Evolutionary conservation across 1,284 basidiomycete species (phyloP).

Genomic region (Sanghuangporus baumii): DNA sequence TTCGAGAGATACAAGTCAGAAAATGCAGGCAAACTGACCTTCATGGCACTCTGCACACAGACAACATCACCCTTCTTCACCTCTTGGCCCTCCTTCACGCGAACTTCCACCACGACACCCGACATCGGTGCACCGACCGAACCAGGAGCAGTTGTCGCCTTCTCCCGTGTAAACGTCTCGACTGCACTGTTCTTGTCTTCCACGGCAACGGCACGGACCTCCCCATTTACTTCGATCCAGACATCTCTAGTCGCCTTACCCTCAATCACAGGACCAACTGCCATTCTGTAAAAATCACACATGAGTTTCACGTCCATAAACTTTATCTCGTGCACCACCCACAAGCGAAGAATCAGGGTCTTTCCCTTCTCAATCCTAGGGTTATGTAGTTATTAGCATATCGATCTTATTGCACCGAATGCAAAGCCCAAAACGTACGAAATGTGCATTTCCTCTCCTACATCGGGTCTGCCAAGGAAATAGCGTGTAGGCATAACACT

Average conservation of each 20-base stretch:
- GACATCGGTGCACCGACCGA: slow-evolving; percentile 96
- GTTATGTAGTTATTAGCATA: background rate
- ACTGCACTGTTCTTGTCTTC: slow-evolving; percentile 96
- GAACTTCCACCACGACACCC: slow-evolving; percentile 96
- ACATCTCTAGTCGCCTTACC: slow-evolving; percentile 91
- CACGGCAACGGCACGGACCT: slow-evolving; percentile 90
- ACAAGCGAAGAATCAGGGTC: slow-evolving; percentile 90
- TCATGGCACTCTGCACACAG: slow-evolving; percentile 88
- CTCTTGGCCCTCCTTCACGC: slow-evolving; percentile 94
- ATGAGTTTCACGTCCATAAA: background rate
- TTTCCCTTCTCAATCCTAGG: slow-evolving; percentile 88
- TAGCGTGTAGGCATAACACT: slow-evolving; percentile 94
- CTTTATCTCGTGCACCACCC: background rate
- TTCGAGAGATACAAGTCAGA: background rate
- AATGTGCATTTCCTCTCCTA: slow-evolving; percentile 95
- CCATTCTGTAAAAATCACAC: slow-evolving; percentile 44
- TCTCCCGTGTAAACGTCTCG: slow-evolving; percentile 91
- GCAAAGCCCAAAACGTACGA: slow-evolving; percentile 29
- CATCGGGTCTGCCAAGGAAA: slow-evolving; percentile 90
- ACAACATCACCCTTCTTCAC: slow-evolving; percentile 97
- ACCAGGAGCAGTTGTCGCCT: slow-evolving; percentile 89
- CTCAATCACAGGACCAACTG: slow-evolving; percentile 89
- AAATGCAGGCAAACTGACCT: slow-evolving; percentile 42
- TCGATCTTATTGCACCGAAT: background rate
- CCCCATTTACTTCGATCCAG: slow-evolving; percentile 98